These are phyloP conservation scores for Schizopora paradoxa DNA, from an alignment of 1,284 basidiomycete species.

Conservation along the genomic window DNA sequence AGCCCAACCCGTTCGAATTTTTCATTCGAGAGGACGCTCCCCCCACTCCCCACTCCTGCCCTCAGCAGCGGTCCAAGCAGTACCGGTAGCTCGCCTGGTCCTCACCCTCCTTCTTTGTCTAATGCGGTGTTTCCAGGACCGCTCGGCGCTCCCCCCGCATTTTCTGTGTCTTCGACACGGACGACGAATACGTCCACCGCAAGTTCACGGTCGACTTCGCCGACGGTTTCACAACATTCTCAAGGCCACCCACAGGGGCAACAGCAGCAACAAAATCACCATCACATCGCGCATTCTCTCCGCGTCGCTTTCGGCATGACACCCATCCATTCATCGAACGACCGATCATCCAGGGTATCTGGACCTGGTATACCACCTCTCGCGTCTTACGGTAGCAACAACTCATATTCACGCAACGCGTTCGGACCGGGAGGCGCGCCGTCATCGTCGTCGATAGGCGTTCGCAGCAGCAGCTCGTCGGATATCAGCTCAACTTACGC, in stretches of 20 bases:
- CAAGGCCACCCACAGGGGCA: slow-evolving; percentile 18
- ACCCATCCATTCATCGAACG: slow-evolving; percentile 47
- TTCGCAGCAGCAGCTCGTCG: slow-evolving; percentile 14
- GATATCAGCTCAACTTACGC: slow-evolving; percentile 15
- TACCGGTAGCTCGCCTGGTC: slow-evolving; percentile 17
- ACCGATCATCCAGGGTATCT: slow-evolving; percentile 35
- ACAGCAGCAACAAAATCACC: slow-evolving; percentile 33
- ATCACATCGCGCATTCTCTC: slow-evolving; percentile 74
- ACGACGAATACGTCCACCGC: slow-evolving; percentile 31
- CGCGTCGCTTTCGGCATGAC: slow-evolving; percentile 87
- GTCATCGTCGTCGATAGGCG: background rate
- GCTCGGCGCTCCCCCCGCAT: slow-evolving; percentile 15
- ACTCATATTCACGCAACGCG: no score
- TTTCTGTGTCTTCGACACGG: slow-evolving; percentile 24
- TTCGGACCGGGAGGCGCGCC: background rate
- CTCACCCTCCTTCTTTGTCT: slow-evolving; percentile 5
- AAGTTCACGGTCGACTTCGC: slow-evolving; percentile 49
- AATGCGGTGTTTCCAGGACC: slow-evolving; percentile 1
- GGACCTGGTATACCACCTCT: slow-evolving; percentile 27
- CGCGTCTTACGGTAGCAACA: background rate
- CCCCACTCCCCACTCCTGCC: slow-evolving; percentile 14
- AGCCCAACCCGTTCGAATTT: slow-evolving; percentile 12
- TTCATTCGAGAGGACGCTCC: slow-evolving; percentile 27
- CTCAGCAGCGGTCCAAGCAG: slow-evolving; percentile 17
- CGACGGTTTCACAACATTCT: slow-evolving; percentile 27